Percentiles rank a stretch among this genome's conserved stretches.
Conservation (phyloP, 1,139 yeast species). For the Candida labiduridarum region DNA sequence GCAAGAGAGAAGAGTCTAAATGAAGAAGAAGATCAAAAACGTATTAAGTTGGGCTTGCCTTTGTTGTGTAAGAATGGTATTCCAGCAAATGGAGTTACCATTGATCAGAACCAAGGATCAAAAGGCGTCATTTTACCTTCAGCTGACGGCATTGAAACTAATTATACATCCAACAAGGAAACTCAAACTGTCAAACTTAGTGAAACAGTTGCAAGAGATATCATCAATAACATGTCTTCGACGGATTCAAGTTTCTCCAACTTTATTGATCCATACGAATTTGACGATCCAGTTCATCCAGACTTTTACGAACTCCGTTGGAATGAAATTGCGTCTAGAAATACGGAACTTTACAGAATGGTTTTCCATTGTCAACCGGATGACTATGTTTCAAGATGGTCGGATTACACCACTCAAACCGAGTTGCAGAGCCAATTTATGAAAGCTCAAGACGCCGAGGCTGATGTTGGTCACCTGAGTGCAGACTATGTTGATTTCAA, state of each 20-base stretch:
- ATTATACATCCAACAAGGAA: constrained; percentile 17
- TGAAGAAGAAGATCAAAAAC: constrained; percentile 35
- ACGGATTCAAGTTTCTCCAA: constrained; percentile 36
- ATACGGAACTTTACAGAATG: constrained; percentile 77
- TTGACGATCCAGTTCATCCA: constrained; percentile 81
- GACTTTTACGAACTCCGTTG: constrained; percentile 86
- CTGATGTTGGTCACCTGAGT: constrained; percentile 25
- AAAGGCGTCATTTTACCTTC: not conserved
- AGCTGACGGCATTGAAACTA: constrained; percentile 11
- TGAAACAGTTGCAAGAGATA: constrained; percentile 47
- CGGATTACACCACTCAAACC: constrained; percentile 75
- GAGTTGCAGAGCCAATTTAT: constrained; percentile 59
- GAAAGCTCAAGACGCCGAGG: constrained; percentile 48
- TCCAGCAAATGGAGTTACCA: constrained; percentile 4
- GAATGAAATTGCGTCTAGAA: constrained; percentile 81
- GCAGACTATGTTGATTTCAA: constrained; percentile 12
- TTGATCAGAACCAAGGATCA: not conserved
- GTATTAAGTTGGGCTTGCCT: constrained; percentile 37
- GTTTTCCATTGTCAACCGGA: constrained; percentile 97
- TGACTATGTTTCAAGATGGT: constrained; percentile 84
- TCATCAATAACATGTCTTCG: constrained; percentile 42
- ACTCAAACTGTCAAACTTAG: constrained; percentile 51
- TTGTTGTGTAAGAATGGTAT: constrained; percentile 7
- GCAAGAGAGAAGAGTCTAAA: constrained; percentile 39
- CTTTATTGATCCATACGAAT: constrained; percentile 82